Percentiles rank a stretch among this genome's conserved stretches.
phyloP scores from a whole-genome alignment of 352 stramenopile genomes.

The Globisporangium uncinulatum region DNA sequence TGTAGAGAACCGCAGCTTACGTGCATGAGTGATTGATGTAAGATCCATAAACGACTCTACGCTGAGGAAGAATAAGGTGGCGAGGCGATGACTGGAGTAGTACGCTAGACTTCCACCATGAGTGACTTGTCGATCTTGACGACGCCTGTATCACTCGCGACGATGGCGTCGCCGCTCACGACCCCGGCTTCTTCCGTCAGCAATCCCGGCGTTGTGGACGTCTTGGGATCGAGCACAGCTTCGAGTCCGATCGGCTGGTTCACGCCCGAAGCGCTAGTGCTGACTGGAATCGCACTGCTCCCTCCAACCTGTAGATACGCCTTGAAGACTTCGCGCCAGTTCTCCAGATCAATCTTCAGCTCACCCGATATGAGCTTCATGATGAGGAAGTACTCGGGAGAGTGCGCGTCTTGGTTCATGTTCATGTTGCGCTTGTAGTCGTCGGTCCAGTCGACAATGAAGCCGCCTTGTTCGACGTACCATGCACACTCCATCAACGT shows the following conservation, averaged over 20 bases:
- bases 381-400: conserved; percentile 15
- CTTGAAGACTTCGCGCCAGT: conserved; percentile 21
- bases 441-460: conserved; percentile 20
- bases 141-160: background rate
- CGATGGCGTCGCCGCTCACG: background rate
- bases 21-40: too few relatives aligned
- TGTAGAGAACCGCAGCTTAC: too few relatives aligned
- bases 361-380: conserved; percentile 12
- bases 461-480: conserved; percentile 19
- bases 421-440: conserved; percentile 21
- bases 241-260: background rate
- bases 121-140: background rate
- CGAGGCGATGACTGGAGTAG: background rate
- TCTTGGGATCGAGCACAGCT: background rate
- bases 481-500: conserved; percentile 34
- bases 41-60: too few relatives aligned
- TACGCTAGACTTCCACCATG: background rate
- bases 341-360: conserved; percentile 14
- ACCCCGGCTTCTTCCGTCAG: background rate
- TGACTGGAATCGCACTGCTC: background rate
- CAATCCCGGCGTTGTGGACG: background rate
- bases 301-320: background rate
- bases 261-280: background rate
- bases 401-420: conserved; percentile 8
- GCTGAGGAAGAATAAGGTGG: too few relatives aligned